These are phyloP conservation scores for Daldinia caldariorum DNA, from an alignment of 495 filamentous ascomycete genomes.

Conservation along the genomic window DNA sequence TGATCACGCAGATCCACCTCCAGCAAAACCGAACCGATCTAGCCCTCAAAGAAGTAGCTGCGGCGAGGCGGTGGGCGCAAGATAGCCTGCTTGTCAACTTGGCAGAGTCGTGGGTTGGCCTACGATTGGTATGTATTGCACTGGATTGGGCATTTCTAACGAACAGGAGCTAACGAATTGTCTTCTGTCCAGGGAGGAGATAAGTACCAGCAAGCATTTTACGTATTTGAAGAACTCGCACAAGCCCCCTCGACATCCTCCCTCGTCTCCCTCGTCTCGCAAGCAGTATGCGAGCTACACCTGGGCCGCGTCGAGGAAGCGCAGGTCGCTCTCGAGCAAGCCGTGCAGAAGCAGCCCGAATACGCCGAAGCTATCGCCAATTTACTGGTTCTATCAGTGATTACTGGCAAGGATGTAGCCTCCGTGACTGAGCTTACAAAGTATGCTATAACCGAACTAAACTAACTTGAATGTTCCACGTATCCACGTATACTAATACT, in stretches of 20 bases:
- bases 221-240: slow-evolving; percentile 97
- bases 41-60: slow-evolving; percentile 85
- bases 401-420: slow-evolving; percentile 73
- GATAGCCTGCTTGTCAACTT: slow-evolving; percentile 93
- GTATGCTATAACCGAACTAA: slow-evolving; percentile 55
- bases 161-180: slow-evolving; percentile 9
- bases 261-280: slow-evolving; percentile 75
- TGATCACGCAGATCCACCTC: slow-evolving; percentile 90
- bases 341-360: slow-evolving; percentile 75
- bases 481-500: background rate
- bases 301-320: slow-evolving; percentile 90
- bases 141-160: background rate
- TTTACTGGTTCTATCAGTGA: slow-evolving; percentile 76
- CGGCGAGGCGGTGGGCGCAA: slow-evolving; percentile 95
- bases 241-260: slow-evolving; percentile 79
- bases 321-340: slow-evolving; percentile 83
- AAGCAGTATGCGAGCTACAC: slow-evolving; percentile 92
- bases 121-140: slow-evolving; percentile 76
- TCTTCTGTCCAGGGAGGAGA: slow-evolving; percentile 77
- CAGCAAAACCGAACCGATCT: slow-evolving; percentile 90
- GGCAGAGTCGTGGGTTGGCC: slow-evolving; percentile 92
- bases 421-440: slow-evolving; percentile 59
- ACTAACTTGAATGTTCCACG: background rate
- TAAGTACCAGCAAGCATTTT: slow-evolving; percentile 96
- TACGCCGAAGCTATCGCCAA: slow-evolving; percentile 83